Base-by-base conservation (phyloP, 139 green algal species). In the Monoraphidium neglectum region DNA sequence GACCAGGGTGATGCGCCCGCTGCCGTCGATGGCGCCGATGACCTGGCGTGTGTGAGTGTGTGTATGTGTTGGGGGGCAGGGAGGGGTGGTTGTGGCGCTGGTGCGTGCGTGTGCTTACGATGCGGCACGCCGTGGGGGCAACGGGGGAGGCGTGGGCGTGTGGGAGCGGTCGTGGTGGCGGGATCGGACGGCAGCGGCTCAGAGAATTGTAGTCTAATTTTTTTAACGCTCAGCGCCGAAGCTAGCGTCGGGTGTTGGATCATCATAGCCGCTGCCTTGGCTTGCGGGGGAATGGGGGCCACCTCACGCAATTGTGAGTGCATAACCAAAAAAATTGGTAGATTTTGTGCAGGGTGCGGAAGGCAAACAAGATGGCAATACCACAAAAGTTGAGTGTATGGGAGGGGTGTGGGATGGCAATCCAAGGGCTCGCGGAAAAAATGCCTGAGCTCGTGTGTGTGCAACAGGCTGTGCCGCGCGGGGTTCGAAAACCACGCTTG, bases 1-100 rank as follows among this genome's bases (percentile, higher is more conserved):
- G 61, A 89, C 79, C 36, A 99, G 82, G n/a, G 82, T 85, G 26
- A 99, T 90, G 26, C 91, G 89, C 15, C 96, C 96, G 37, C 68
- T 88, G 82, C 96, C 96, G 77, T 94, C 90, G 73, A 99, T 97
- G 57, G 81, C 79, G 43, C 96, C 96, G 65, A 99, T 97, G 28
- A 99, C 93, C 92, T 95, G 83, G 35, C 76, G 66, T 43, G 16
- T 76, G 57, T 46, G 26, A 6, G 49, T 1, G n/a, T 2, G 49
- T 64, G 66, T 43, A 32, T 75, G 33, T 26, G 28, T 23, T 60
- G 35, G 40, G 26, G 8, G 28, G 28, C 23, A 47, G 15, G 61
- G 40, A 47, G 43, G 38, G 61, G 30, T 43, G 16, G 61, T 68
- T 43, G 4, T 26, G 40, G 21, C 28, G 49, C 18, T 57, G 49